Base-by-base conservation (phyloP, 192 early-diverging fungal species). In the Backusella circina region DNA sequence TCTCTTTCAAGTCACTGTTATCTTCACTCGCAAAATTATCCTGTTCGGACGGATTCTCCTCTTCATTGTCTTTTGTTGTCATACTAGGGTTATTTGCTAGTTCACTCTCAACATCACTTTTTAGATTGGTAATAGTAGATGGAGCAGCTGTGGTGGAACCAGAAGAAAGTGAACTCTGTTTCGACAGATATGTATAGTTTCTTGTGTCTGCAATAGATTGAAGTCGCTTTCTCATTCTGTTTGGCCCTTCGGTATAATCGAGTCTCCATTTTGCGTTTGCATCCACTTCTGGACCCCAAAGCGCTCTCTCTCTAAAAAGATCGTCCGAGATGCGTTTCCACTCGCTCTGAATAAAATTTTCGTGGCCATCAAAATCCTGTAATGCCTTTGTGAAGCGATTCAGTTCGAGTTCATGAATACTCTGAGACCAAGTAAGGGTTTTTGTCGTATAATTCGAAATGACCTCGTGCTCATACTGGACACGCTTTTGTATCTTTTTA, bases 341-440 rank as follows among this genome's bases (percentile, higher is more conserved):
- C 54, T 91, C 89, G 50, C 82, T 84, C 37, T 84, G 75, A 32
- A 91, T 82, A 75, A 85, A 88, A 36, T 83, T 83, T 23, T 88
- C 85, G 72, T 86, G 86, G 13, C 84, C 85, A 64, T 83, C 80
- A 67, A 86, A 84, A 67, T 92, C 90, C 73, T 89, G 89, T n/a
- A 86, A 70, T 4, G 87, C 86, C 47, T 86, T 87, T 50, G 82
- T 83, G 44, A 87, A 89, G n/a, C 88, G 82, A 36, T 75, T 79
- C 26, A 81, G 71, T 65, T 92, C 91, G 70, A 89, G 80, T 50
- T 87, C 84, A 70, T 91, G 84, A 35, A 91, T 88, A 35, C 89
- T 87, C 9, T 73, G 75, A 0, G 87, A 79, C 88, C 90, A 91
- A 0, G 47, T 70, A 1, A 75, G 51, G 21, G 91, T 90, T 70